Conservation (phyloP, 2,329 filamentous ascomycete genomes). For the Colletotrichum theobromicola region DNA sequence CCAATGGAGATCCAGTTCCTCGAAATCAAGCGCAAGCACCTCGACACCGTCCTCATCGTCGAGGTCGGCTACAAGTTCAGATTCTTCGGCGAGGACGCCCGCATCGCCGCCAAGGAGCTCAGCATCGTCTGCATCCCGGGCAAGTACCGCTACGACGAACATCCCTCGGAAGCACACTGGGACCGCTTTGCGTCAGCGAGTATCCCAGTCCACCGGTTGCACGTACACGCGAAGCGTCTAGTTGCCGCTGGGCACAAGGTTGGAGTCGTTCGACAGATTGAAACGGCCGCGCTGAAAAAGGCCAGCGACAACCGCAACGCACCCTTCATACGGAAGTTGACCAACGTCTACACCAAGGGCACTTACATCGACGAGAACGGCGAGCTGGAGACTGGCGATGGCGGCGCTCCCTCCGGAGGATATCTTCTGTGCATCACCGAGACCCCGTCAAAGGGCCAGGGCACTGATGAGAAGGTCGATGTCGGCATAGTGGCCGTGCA, state of each 20-base stretch:
- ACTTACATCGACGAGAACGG: conserved; percentile 96
- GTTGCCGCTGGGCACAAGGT: conserved; percentile 95
- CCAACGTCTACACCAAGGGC: conserved; percentile 96
- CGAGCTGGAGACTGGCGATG: conserved; percentile 66
- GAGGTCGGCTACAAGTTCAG: conserved; percentile 98
- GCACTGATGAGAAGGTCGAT: conserved; percentile 91
- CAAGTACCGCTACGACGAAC: conserved; percentile 93
- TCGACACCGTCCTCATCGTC: conserved; percentile 88
- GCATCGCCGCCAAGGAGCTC: conserved; percentile 85
- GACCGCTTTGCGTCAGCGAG: conserved; percentile 94
- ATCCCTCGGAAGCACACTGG: conserved; percentile 89
- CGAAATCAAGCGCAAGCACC: conserved; percentile 89
- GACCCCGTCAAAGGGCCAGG: conserved; percentile 75
- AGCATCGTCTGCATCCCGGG: conserved; percentile 97
- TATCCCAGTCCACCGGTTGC: conserved; percentile 88
- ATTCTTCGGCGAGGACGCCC: conserved; percentile 95
- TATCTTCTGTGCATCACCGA: conserved; percentile 95
- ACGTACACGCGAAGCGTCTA: conserved; percentile 92
- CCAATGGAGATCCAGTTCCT: conserved; percentile 94
- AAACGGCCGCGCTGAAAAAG: conserved; percentile 95
- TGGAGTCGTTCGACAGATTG: conserved; percentile 90
- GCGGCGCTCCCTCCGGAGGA: conserved; percentile 68
- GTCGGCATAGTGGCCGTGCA: conserved; percentile 94
- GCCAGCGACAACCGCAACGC: conserved; percentile 93
- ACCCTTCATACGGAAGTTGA: conserved; percentile 90